Base-by-base conservation (phyloP, 2,329 filamentous ascomycete genomes). In the Neofusicoccum parvum region DNA sequence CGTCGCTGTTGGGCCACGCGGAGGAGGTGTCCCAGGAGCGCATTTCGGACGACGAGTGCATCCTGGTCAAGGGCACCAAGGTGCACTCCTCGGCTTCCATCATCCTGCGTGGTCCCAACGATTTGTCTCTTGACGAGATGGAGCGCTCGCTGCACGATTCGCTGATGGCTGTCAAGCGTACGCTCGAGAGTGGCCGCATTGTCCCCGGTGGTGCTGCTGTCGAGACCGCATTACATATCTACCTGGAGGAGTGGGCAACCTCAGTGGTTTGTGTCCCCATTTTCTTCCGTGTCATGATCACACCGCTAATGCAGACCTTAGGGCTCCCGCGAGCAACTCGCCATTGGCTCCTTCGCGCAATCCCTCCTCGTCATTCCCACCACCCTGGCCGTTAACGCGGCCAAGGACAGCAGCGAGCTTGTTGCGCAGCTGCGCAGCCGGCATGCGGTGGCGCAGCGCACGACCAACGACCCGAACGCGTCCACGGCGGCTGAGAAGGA, bases 161-260 rank as follows among this genome's bases (percentile, higher is more conserved):
- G 14, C 86, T 99, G 53, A 97, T 92, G 71, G 95, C 95, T 53
- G 94, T 99, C 69, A 99, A 99, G 88, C 89, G 95, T 72, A 97
- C 95, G 3, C 85, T 99, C 7, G 95, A 99, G 83, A 97, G 92
- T 75, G 95, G 95, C 74, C 94, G 92, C 80, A 96, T 99, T 70
- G 95, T 99, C 45, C 95, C 95, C 15, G 95, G 95, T 70, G 95
- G 95, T 70, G 95, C 94, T 76, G 95, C 95, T 49, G 94, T 97
- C 23, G 95, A 99, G 84, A 98, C 95, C n/a, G 95, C 95, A 56
- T 87, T 99, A 70, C 95, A 98, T 83, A 99, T 99, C 77, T 99
- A 98, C 82, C 87, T 99, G 39, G 95, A 99, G 83, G 95, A 99
- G 81, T 99, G 96, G 80, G 95, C 95, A 62, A 94, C 95, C 72